These are phyloP conservation scores for Graphium sp. DNA, from an alignment of 2,329 filamentous ascomycete species.

Conservation along the genomic window DNA sequence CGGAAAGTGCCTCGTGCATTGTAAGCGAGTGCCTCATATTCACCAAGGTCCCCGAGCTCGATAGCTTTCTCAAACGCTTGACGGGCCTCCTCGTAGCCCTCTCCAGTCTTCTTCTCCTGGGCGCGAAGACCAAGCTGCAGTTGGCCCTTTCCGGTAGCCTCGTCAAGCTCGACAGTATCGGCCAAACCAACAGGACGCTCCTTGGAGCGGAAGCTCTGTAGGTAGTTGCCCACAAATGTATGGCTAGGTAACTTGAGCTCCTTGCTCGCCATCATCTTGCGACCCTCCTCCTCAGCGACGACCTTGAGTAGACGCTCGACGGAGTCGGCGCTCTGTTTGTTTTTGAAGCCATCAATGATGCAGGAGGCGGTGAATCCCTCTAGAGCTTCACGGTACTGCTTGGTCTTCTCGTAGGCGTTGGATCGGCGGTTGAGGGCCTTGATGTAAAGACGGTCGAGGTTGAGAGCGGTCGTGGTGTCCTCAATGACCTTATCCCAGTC, in stretches of 20 bases:
- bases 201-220: conserved; percentile 90
- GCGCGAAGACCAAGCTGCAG: conserved; percentile 68
- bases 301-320: conserved; percentile 93
- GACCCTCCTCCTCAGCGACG: conserved; percentile 87
- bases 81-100: conserved; percentile 82
- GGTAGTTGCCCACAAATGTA: conserved; percentile 95
- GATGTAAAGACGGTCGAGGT: conserved; percentile 87
- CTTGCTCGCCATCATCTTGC: conserved; percentile 76
- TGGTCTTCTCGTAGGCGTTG: conserved; percentile 88
- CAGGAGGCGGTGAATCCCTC: conserved; percentile 97
- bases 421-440: conserved; percentile 95
- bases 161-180: conserved; percentile 58
- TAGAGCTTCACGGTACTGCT: conserved; percentile 81
- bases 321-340: conserved; percentile 70
- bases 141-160: conserved; percentile 70
- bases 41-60: conserved; percentile 61
- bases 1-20: conserved; percentile 95
- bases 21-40: conserved; percentile 79
- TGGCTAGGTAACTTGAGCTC: conserved; percentile 79
- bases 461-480: conserved; percentile 88
- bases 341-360: conserved; percentile 96
- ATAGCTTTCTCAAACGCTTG: conserved; percentile 76
- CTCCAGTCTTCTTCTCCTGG: conserved; percentile 72
- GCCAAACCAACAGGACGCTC: conserved; percentile 67
- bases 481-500: conserved; percentile 95